A percentile compares a stretch with the other conserved stretches of the same genome.
phyloP scores from a whole-genome alignment of 2,329 filamentous ascomycete genomes.

The Sporothrix dimorphospora region DNA sequence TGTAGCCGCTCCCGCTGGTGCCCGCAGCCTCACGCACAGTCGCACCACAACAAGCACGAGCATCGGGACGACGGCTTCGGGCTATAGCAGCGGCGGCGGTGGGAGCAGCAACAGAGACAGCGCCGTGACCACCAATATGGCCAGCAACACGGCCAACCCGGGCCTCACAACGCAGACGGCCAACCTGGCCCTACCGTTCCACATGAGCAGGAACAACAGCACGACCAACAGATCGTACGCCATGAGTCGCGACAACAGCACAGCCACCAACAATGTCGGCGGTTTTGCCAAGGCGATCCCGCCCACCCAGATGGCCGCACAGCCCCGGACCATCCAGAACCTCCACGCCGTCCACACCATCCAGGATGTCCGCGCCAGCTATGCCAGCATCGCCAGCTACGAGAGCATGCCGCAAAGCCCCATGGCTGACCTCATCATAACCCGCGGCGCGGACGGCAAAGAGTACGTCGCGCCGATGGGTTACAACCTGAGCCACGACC shows the following conservation, averaged over 20 bases:
- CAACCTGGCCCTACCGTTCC: slow-evolving; percentile 8
- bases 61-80: slow-evolving; percentile 5
- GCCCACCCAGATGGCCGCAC: not conserved
- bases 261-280: not conserved
- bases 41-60: slow-evolving; percentile 17
- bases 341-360: not conserved
- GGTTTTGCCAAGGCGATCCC: not conserved
- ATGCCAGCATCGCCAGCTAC: slow-evolving; percentile 41
- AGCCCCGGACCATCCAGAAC: slow-evolving; percentile 3
- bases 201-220: slow-evolving; percentile 29
- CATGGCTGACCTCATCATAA: slow-evolving; percentile 52
- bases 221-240: slow-evolving; percentile 30
- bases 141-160: not conserved
- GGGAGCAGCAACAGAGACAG: slow-evolving; percentile 28
- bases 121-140: not conserved
- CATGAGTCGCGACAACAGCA: slow-evolving; percentile 6
- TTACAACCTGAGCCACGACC: slow-evolving; percentile 62
- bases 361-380: slow-evolving; percentile 28
- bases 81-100: not conserved
- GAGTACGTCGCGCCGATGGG: slow-evolving; percentile 58
- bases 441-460: slow-evolving; percentile 45
- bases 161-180: slow-evolving; percentile 19
- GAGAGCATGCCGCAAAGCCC: slow-evolving; percentile 56
- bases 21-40: slow-evolving; percentile 20
- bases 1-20: not conserved